Evolutionary conservation across 75 land plant genomes (phyloP).

Genomic region (Pseudotsuga menziesii): DNA sequence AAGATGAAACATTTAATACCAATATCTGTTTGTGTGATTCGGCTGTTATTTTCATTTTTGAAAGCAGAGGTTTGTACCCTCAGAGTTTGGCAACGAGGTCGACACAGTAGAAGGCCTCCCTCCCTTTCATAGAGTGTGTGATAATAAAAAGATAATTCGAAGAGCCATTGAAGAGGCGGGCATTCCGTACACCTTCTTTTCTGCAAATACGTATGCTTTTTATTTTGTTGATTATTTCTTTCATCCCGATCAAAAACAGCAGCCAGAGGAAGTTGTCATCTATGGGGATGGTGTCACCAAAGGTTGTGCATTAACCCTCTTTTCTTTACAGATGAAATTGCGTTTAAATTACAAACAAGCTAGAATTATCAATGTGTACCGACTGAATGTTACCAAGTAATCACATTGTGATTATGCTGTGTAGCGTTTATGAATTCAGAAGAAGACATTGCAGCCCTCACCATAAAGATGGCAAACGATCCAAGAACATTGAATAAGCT

Average conservation of each 20-base stretch:
- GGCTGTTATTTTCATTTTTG: no score
- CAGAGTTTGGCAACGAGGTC: conserved; percentile 37
- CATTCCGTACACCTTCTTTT: conserved; percentile 36
- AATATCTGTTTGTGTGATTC: no score
- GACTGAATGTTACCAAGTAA: background rate
- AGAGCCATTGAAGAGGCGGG: conserved; percentile 28
- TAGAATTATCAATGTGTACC: background rate
- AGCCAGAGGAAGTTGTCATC: conserved; percentile 14
- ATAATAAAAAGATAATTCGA: conserved; percentile 23
- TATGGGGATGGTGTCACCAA: conserved; percentile 36
- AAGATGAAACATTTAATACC: no score
- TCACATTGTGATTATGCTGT: background rate
- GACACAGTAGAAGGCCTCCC: conserved; percentile 17
- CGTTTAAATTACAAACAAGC: background rate
- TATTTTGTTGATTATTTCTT: conserved; percentile 24
- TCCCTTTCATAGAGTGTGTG: conserved; percentile 16
- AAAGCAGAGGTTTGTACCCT: conserved; percentile 45
- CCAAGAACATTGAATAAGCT: conserved; percentile 17
- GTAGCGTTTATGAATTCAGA: conserved; percentile 33
- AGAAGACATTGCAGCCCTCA: conserved; percentile 37
- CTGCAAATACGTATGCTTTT: conserved; percentile 18
- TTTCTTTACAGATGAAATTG: background rate
- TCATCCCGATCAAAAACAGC: conserved; percentile 10
- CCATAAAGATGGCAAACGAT: conserved; percentile 30
- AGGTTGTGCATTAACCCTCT: conserved; percentile 12